phyloP scores from a whole-genome alignment of 108 stramenopile species.

The Fragilariopsis cylindrus region DNA sequence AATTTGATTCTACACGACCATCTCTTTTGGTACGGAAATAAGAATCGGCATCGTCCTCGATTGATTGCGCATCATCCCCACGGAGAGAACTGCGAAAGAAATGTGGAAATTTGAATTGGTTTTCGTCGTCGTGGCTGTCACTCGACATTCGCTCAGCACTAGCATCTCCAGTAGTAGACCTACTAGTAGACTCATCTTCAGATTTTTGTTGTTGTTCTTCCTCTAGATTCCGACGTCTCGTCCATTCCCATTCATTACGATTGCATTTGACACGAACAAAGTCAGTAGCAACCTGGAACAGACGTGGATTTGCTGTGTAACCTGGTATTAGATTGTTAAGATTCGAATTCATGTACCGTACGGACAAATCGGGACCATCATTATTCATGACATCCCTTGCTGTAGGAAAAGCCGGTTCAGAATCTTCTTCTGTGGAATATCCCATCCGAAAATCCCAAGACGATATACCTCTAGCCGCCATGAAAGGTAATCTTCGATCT shows the following conservation, averaged over 20 bases:
- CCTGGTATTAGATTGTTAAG: conserved; percentile 11
- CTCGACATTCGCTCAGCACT: neutral
- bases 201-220: neutral
- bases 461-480: neutral
- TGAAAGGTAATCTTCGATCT: conserved; percentile 1
- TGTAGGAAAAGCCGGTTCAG: neutral
- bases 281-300: conserved; percentile 11
- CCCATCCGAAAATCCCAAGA: conserved; percentile 14
- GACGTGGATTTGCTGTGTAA: conserved; percentile 4
- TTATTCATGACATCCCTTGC: conserved; percentile 14
- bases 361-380: conserved; percentile 3
- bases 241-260: conserved; percentile 12
- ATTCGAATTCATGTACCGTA: conserved; percentile 6
- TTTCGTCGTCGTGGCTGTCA: neutral
- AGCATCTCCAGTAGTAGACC: neutral
- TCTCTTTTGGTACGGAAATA: neutral
- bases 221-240: conserved; percentile 2
- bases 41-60: neutral
- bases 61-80: conserved; percentile 1
- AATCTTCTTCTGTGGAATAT: neutral
- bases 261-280: conserved; percentile 7
- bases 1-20: neutral
- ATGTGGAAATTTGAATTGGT: neutral
- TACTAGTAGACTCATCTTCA: neutral
- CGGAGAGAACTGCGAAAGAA: conserved; percentile 4